Base-by-base conservation (phyloP, 257 asterid species). In the Nicotiana obtusifolia region DNA sequence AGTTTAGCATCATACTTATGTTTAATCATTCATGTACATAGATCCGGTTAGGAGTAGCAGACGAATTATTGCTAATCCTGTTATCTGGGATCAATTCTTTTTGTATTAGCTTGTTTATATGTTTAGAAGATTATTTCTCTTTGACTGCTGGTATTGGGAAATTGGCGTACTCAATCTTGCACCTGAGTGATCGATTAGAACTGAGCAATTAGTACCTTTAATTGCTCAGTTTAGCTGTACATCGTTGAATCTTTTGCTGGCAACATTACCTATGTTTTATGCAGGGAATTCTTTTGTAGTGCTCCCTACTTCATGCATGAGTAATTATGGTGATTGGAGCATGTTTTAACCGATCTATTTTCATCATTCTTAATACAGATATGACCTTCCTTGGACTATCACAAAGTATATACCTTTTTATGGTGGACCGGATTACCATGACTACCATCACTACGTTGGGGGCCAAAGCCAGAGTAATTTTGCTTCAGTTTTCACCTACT, bases 401-500 rank as follows among this genome's bases (percentile, higher is more conserved):
- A 96, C 99, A 76, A 94, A 92, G 83, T 96, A 88, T 80, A 89
- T 96, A 62, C 99, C 98, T 30, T 96, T 96, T 87, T 96, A 96
- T 64, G 98, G 99, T 81, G 99, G 99, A 65, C 85, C 99, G 22
- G 98, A 96, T 83, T 92, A 96, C 88, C 99, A 96, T 77, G 99
- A 96, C 88, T 96, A 94, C 90, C 99, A 96, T 85, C 99, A 96
- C 81, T 96, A 96, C 62, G 99, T 96, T 53, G 99, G 99, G 59
- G 98, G 97, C 76, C 91, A 85, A 85, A 96, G 99, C 87, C 98
- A 96, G 84, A 96, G 99, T 87, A 96, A 96, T 86, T 96, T 96
- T 84, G 98, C 99, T 78, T 94, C 99, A 24, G 99, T 96, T 31
- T 96, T 96, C 89, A 96, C 99, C 69, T 96, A 96, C 59, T 96